A percentile compares a stretch with the other conserved stretches of the same genome.
phyloP scores from a whole-genome alignment of 2,329 filamentous ascomycete genomes.

The Botrytis byssoidea region DNA sequence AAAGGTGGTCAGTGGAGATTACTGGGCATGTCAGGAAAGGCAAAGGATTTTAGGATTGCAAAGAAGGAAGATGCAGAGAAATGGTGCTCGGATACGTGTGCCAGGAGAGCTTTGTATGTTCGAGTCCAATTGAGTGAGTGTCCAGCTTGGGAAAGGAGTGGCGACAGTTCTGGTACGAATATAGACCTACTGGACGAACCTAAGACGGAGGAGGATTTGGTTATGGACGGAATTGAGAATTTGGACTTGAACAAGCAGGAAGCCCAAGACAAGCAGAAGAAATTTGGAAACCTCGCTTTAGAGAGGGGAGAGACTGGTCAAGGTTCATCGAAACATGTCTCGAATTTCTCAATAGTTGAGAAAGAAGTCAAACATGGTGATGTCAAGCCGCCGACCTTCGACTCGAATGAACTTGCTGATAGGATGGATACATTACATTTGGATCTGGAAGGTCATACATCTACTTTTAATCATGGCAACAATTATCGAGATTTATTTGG shows the following conservation, averaged over 20 bases:
- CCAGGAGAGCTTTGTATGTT: conserved; percentile 76
- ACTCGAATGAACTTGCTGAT: conserved; percentile 38
- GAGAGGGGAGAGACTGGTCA: conserved; percentile 47
- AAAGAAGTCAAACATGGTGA: conserved; percentile 45
- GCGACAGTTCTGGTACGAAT: conserved; percentile 30
- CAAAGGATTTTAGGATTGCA: conserved; percentile 64
- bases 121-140: conserved; percentile 85
- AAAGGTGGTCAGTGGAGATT: conserved; percentile 67
- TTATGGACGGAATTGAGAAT: conserved; percentile 37
- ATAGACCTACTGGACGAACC: conserved; percentile 69
- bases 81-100: conserved; percentile 84
- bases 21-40: conserved; percentile 49
- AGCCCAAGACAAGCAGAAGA: conserved; percentile 40
- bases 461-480: conserved; percentile 31
- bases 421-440: conserved; percentile 37
- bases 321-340: conserved; percentile 31
- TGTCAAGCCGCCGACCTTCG: conserved; percentile 43
- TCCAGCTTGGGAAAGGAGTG: conserved; percentile 76
- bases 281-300: conserved; percentile 48
- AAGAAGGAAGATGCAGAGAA: conserved; percentile 70
- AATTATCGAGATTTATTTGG: conserved; percentile 23
- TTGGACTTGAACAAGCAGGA: conserved; percentile 48
- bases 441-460: conserved; percentile 36
- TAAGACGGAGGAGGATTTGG: conserved; percentile 43
- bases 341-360: conserved; percentile 53